Base-by-base conservation (phyloP, 345 rosid genomes). In the Microthlaspi erraticum region DNA sequence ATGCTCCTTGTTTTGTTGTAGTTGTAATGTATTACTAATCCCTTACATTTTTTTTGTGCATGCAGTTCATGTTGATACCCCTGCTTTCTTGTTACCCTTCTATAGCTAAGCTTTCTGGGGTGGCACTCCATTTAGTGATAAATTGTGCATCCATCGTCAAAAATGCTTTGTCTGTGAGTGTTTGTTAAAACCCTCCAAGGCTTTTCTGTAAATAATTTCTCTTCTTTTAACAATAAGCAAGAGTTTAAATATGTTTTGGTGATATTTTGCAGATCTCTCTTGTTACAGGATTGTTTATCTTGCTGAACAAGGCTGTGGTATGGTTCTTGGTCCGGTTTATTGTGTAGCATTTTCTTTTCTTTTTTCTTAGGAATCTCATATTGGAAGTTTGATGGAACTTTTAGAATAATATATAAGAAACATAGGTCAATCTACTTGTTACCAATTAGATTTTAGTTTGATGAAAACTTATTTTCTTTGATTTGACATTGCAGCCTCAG, bases 21-120 rank as follows among this genome's bases (percentile, higher is more conserved):
- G 12, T 66, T 17, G 8, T 17, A 53, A 17, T 54, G 44, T 18
- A 6, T 16, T 38, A 12, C 18, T 19, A 12, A 53, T n/a, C 8
- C 17, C 8, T 59, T 48, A 48, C 31, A 37, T 37, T 11, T 4
- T 4, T 23, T 48, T 10, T 14, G n/a, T 59, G 33, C n/a, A n/a
- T 37, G 38, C 60, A 70, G 67, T 43, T 70, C 31, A 1, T 60
- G 60, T 17, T 64, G 8, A 72, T 72, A 46, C 76, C 76, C 6
- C 19, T 72, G 32, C 76, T 72, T 53, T 64, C 64, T 17, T 62
- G 71, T 72, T 72, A 64, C 71, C 76, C 76, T 5, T 72, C 46
- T 36, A 72, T 72, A 63, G 70, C 70, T 64, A 52, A 20, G 33
- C 70, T 72, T 34, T 53, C 70, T 4, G 76, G 76, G 32, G 8